Base-by-base conservation (phyloP, 192 early-diverging fungal genomes). In the Backusella parvicylindrica region DNA sequence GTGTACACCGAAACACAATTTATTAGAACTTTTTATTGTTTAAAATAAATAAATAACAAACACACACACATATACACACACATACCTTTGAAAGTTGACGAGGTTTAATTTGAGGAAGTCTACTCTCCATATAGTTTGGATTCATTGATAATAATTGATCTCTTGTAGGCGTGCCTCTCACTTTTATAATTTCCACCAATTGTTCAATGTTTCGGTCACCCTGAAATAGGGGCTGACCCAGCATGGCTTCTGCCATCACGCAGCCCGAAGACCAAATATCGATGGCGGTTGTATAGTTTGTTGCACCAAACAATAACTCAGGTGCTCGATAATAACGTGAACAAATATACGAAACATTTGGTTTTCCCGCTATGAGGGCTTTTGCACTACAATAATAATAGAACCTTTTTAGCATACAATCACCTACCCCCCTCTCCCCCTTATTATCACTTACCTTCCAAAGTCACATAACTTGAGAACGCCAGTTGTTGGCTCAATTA, bases 181-280 rank as follows among this genome's bases (percentile, higher is more conserved):
- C 92, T 84, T 99, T 99, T 87, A 99, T 99, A 76, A 99, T 99
- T 84, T 99, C 97, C 15, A 99, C 98, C 32, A 99, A 88, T 79
- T 99, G 98, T 81, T 99, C 98, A 47, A 99, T 96, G 49, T 96
- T 95, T 68, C 93, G 95, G 80, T 99, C 97, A 37, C 97, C 97
- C n/a, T 95, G 95, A 87, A 98, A 98, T 68, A 98, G 82, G 15
- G 97, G 97, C 77, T 94, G 93, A 37, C 94, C 93, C 35, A 95
- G 88, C 88, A 97, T 96, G 65, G 96, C 87, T 85, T 98, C 97
- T 9, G 95, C 95, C 95, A 98, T 96, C 47, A 98, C 97, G 77
- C 97, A 98, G 21, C 95, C 97, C 6, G 94, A 89, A 30, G 96
- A 98, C 96, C 96, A 98, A 49, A 98, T 89, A 79, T 98, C 96